phyloP scores from a whole-genome alignment of 2,329 filamentous ascomycete species.

The Cadophora sp. region DNA sequence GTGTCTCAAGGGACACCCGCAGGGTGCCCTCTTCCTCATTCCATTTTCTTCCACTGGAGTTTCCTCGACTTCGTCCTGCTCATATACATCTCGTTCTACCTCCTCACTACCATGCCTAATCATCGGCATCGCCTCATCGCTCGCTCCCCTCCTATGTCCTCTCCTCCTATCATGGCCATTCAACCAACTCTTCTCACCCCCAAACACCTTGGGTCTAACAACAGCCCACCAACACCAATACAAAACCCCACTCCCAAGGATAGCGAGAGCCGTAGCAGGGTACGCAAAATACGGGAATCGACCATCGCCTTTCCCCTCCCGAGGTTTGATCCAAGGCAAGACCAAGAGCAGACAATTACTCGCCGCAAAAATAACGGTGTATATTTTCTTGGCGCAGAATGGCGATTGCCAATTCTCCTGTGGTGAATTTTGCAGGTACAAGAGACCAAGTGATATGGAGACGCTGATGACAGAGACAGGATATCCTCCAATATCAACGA shows the following conservation, averaged over 20 bases:
- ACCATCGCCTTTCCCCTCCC: slow-evolving; percentile 35
- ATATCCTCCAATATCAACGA: slow-evolving; percentile 49
- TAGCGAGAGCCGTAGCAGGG: slow-evolving; percentile 46
- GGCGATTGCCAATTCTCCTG: slow-evolving; percentile 44
- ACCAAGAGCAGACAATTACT: slow-evolving; percentile 47
- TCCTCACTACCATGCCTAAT: slow-evolving; percentile 26
- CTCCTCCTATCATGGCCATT: background rate
- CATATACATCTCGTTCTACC: background rate
- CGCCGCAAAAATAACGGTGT: slow-evolving; percentile 44
- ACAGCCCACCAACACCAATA: slow-evolving; percentile 49
- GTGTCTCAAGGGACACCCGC: slow-evolving; percentile 29
- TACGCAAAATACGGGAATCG: slow-evolving; percentile 49
- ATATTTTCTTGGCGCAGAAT: slow-evolving; percentile 43
- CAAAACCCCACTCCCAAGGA: slow-evolving; percentile 45
- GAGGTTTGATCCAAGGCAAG: slow-evolving; percentile 48
- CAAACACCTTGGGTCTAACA: slow-evolving; percentile 23
- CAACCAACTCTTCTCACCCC: slow-evolving; percentile 11
- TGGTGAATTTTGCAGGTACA: slow-evolving; percentile 45
- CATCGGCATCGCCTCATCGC: slow-evolving; percentile 27
- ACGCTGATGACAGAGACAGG: slow-evolving; percentile 48
- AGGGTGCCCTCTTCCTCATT: slow-evolving; percentile 28
- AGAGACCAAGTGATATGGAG: slow-evolving; percentile 46
- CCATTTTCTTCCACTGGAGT: background rate
- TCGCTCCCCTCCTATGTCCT: slow-evolving; percentile 22
- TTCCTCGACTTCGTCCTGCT: slow-evolving; percentile 16